Percentiles rank a stretch among this genome's conserved stretches.
Evolutionary conservation across 129 eudicot species (phyloP).

Genomic region (Logfia minima): DNA sequence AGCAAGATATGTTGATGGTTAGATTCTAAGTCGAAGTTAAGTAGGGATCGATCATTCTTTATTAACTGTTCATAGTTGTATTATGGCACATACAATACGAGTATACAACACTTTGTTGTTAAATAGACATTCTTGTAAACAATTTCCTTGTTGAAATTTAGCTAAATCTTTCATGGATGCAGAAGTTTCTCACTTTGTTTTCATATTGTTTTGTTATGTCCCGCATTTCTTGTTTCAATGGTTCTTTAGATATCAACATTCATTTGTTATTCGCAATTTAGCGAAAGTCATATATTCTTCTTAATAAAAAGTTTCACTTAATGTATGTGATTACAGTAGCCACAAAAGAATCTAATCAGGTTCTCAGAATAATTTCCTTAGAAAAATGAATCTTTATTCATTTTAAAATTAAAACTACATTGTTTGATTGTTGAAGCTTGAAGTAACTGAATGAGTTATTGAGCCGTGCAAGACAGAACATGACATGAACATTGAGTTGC

Average conservation of each 20-base stretch:
- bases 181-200: neutral
- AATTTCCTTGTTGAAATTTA: conserved; percentile 1
- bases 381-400: too few species aligned
- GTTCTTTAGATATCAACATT: neutral
- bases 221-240: neutral
- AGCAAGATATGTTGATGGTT: conserved; percentile 24
- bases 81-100: conserved; percentile 21
- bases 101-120: conserved; percentile 16
- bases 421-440: conserved; percentile 20
- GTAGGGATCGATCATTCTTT: conserved; percentile 30
- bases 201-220: neutral
- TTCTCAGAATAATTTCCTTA: neutral
- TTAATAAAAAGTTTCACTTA: too few species aligned
- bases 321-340: too few species aligned
- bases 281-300: neutral
- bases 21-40: conserved; percentile 2
- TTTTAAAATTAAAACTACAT: neutral
- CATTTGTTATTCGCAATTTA: neutral
- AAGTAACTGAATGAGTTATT: conserved; percentile 8
- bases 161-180: neutral
- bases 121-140: neutral
- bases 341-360: neutral
- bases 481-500: conserved; percentile 13
- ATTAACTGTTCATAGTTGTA: conserved; percentile 16
- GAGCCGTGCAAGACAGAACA: conserved; percentile 21